Evolutionary conservation across 306 rosid species (phyloP).

Genomic region (Sesbania bispinosa): DNA sequence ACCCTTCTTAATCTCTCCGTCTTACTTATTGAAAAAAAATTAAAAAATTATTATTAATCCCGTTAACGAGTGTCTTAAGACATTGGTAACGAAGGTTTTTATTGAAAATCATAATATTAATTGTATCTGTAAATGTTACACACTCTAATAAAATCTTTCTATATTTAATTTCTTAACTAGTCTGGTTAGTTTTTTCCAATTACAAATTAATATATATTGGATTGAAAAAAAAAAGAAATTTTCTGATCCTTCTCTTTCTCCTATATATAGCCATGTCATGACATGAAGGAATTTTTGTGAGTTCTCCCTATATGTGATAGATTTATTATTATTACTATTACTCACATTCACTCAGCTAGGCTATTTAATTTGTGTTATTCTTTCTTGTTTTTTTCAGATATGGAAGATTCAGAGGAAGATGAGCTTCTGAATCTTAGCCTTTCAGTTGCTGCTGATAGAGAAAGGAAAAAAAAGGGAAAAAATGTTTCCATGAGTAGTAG

Average conservation of each 20-base stretch:
- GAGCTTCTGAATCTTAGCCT: constrained; percentile 77
- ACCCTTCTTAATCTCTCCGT: constrained; percentile 49
- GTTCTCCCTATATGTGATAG: constrained; percentile 22
- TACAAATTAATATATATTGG: no score
- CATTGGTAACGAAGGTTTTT: no score
- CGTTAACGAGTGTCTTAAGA: no score
- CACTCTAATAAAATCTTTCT: no score
- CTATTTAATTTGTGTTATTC: neutral
- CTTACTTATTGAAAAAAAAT: neutral
- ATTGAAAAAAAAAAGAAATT: neutral
- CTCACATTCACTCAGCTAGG: neutral
- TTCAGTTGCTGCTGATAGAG: constrained; percentile 43
- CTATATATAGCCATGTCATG: constrained; percentile 49
- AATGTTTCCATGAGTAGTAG: constrained; percentile 15
- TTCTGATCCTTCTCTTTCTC: constrained; percentile 34
- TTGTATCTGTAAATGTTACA: no score
- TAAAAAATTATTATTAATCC: neutral
- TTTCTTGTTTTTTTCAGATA: constrained; percentile 13
- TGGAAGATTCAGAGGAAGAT: constrained; percentile 63
- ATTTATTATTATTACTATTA: neutral
- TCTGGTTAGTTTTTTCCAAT: no score
- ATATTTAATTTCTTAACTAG: no score
- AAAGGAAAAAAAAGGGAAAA: constrained; percentile 53
- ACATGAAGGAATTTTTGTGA: constrained; percentile 42
- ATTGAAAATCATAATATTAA: no score